A percentile compares a stretch with the other conserved stretches of the same genome.
Evolutionary conservation across 805 yeast genomes (phyloP).

Genomic region (Debaryomyces prosopidis): DNA sequence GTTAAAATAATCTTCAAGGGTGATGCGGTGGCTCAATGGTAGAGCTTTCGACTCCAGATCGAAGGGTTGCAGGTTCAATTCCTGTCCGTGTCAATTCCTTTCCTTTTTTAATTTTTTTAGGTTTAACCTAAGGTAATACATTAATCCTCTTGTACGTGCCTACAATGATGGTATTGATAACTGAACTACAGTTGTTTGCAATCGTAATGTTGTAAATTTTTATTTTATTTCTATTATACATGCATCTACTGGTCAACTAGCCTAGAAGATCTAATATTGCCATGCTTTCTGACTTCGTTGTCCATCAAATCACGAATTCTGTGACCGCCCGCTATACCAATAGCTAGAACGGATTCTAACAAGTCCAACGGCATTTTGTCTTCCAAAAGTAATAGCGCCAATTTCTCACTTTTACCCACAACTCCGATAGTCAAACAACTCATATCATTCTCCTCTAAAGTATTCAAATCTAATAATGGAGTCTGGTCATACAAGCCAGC

Average conservation of each 20-base stretch:
- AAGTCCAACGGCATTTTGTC: slow-evolving; percentile 83
- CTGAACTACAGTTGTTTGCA: not conserved
- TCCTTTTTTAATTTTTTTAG: slow-evolving; percentile 1
- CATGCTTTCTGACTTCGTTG: slow-evolving; percentile 74
- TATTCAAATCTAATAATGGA: slow-evolving; percentile 80
- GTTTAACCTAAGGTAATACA: not conserved
- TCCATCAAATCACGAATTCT: slow-evolving; percentile 85
- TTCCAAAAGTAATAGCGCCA: slow-evolving; percentile 76
- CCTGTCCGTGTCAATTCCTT: slow-evolving; percentile 62
- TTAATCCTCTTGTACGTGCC: too few species aligned
- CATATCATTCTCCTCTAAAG: slow-evolving; percentile 81
- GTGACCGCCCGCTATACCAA: slow-evolving; percentile 87
- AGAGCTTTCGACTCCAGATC: slow-evolving; percentile 53
- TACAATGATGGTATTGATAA: too few species aligned
- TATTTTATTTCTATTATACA: not conserved
- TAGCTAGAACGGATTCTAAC: slow-evolving; percentile 70
- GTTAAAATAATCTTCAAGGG: slow-evolving; percentile 8
- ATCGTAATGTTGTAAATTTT: too few species aligned
- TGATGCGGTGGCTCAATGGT: slow-evolving; percentile 43
- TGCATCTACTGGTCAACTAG: slow-evolving; percentile 4
- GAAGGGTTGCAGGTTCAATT: slow-evolving; percentile 86
- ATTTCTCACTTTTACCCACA: slow-evolving; percentile 77
- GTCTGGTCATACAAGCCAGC: slow-evolving; percentile 77
- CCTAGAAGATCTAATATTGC: slow-evolving; percentile 41
- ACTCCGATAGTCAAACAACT: slow-evolving; percentile 81